Conservation (phyloP, 352 stramenopile species). For the Phytopythium oedochilum region DNA sequence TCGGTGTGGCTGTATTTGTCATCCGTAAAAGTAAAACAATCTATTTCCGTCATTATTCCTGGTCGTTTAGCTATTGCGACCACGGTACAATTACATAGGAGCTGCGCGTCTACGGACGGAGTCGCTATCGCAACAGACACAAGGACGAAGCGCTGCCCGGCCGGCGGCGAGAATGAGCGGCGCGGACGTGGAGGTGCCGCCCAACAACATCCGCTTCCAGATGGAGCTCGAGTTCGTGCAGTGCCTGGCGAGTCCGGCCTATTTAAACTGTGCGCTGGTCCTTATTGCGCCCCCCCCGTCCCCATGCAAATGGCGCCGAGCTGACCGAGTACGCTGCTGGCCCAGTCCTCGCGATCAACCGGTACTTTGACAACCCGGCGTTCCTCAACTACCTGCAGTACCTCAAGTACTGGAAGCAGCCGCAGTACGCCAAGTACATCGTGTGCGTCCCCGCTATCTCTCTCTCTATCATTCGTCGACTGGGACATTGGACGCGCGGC, state of each 20-base stretch:
- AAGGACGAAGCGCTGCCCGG: neutral
- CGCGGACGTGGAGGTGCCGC: conserved; percentile 53
- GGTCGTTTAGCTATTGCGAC: neutral
- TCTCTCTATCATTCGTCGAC: too few relatives aligned
- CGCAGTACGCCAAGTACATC: conserved; percentile 90
- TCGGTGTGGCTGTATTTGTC: too few relatives aligned
- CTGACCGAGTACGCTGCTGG: too few relatives aligned
- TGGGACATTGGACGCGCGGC: too few relatives aligned
- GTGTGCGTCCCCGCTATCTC: conserved; percentile 35
- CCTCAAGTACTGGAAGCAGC: conserved; percentile 91
- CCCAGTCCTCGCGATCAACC: conserved; percentile 88
- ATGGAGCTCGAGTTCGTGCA: conserved; percentile 93
- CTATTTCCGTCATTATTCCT: neutral
- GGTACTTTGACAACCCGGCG: conserved; percentile 87
- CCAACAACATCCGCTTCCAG: conserved; percentile 90
- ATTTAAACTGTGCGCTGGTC: conserved; percentile 76
- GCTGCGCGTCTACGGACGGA: neutral
- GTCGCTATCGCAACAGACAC: neutral
- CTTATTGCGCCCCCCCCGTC: neutral
- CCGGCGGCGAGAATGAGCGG: conserved; percentile 8
- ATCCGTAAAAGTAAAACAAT: neutral
- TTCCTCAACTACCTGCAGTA: conserved; percentile 92
- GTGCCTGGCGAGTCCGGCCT: conserved; percentile 84
- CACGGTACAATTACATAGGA: neutral
- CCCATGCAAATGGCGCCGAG: too few relatives aligned